A percentile compares a stretch with the other conserved stretches of the same genome.
Evolutionary conservation across 2,329 filamentous ascomycete species (phyloP).

Genomic region (Colletotrichum graminicola): DNA sequence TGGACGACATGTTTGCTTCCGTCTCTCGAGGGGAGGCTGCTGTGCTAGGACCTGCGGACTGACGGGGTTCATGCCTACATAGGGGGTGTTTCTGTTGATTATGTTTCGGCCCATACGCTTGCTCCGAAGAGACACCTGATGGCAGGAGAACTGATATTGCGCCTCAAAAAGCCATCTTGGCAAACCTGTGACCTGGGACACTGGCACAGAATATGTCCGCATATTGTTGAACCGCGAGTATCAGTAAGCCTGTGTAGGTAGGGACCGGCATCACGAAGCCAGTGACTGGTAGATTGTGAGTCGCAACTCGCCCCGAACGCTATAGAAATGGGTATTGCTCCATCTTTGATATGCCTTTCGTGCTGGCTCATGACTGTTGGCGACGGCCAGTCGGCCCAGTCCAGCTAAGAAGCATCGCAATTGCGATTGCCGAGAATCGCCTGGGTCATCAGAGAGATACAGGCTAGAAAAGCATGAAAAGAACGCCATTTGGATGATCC

Average conservation of each 20-base stretch:
- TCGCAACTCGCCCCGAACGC: not conserved
- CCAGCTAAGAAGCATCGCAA: not conserved
- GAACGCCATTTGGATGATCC: conserved; percentile 32
- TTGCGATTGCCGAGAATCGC: not conserved
- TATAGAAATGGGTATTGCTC: not conserved
- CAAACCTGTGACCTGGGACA: not conserved
- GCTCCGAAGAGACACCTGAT: not conserved
- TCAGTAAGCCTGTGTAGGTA: not conserved
- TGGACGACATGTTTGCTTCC: not conserved
- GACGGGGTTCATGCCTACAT: not conserved
- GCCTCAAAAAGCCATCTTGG: too few relatives aligned
- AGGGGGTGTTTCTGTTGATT: not conserved
- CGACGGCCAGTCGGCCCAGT: not conserved
- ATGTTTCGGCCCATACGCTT: too few relatives aligned
- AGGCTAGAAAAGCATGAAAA: not conserved
- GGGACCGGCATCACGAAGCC: not conserved
- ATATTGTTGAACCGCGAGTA: not conserved
- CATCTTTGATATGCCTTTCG: too few relatives aligned
- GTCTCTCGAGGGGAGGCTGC: not conserved
- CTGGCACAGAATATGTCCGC: too few relatives aligned
- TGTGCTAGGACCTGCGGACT: not conserved
- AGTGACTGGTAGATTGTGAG: too few relatives aligned
- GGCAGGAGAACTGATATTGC: not conserved
- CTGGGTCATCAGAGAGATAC: not conserved
- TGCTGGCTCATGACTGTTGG: not conserved